Conservation (phyloP, 1,139 yeast genomes). For the Arxiozyma bovina region DNA sequence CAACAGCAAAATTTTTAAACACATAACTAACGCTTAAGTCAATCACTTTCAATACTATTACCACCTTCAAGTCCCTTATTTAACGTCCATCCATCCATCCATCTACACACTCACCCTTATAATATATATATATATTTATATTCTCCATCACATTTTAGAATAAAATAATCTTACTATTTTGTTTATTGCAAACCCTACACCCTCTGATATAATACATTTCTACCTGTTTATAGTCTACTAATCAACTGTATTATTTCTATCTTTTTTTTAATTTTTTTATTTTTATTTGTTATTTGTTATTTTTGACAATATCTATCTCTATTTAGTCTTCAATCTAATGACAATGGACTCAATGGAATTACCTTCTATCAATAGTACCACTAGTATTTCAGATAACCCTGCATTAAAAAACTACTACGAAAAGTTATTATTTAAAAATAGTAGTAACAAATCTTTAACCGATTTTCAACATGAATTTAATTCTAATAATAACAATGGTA, state of each 20-base stretch:
- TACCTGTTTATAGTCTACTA: too few relatives aligned
- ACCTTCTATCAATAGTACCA: constrained; percentile 30
- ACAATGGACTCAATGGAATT: constrained; percentile 14
- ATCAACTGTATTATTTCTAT: too few relatives aligned
- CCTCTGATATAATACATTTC: too few relatives aligned
- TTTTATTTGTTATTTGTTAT: not conserved
- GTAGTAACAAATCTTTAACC: constrained; percentile 28
- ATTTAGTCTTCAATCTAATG: not conserved
- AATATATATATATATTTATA: too few relatives aligned
- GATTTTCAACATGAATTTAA: constrained; percentile 15
- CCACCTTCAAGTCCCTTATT: not conserved
- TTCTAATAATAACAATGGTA: not conserved
- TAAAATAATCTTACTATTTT: too few relatives aligned
- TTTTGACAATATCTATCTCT: not conserved
- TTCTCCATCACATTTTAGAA: too few relatives aligned
- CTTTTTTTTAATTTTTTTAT: too few relatives aligned
- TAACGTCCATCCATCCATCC: too few relatives aligned
- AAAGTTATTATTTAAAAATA: constrained; percentile 27
- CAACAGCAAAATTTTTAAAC: not conserved
- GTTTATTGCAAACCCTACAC: too few relatives aligned
- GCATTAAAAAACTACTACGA: constrained; percentile 29
- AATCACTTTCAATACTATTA: not conserved
- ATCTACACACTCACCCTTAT: too few relatives aligned
- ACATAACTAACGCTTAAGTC: not conserved
- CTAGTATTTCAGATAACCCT: constrained; percentile 29